Evolutionary conservation across 1,139 yeast species (phyloP), one percentile per base, ranked within the genome.

Genomic region (Debaryomyces singareniensis): DNA sequence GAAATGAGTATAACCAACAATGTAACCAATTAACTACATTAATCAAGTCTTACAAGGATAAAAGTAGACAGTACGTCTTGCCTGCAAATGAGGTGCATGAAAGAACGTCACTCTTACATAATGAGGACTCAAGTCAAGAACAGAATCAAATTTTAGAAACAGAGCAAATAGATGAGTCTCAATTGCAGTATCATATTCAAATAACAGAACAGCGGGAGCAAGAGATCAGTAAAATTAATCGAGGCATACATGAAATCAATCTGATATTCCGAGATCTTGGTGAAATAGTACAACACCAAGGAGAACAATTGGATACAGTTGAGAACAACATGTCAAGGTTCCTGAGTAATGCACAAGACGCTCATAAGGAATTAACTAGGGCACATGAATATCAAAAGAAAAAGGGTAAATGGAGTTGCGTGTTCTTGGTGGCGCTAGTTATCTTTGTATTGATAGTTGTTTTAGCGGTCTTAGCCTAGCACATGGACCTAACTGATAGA

Each of bases 231-330:
- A 78, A 73, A 38, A 82, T 87, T 5, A 76, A 82, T 26, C 74
- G 76, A 30, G 94, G 95, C 0, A 84, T 87, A 5, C 69, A 69
- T 36, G 96, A 87, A 44, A 86, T 87, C 28, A 86, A 87, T 49
- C 69, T 87, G 5, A 86, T 87, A 2, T 87, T 86, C 53, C 77
- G 78, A 40, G 95, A 86, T 44, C 57, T 87, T 38, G 87, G 87
- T 11, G 71, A 75, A 25, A 57, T 87, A 42, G 93, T 87, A 1
- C 67, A 70, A 32, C 91, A 84, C 48, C 96, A 87, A 50, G 95
- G 95, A 4, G 78, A 74, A 24, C 89, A 83, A 41, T 68, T 87
- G 16, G 95, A 85, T 48, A 74, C 86, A 0, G 76, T 87, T 12
- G 96, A 86, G 46, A 86, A 81, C 36, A 86, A 86, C 51, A 66